A percentile compares a stretch with the other conserved stretches of the same genome.
phyloP scores from a whole-genome alignment of 768 basidiomycete species.

The Panaeolus papilionaceus region DNA sequence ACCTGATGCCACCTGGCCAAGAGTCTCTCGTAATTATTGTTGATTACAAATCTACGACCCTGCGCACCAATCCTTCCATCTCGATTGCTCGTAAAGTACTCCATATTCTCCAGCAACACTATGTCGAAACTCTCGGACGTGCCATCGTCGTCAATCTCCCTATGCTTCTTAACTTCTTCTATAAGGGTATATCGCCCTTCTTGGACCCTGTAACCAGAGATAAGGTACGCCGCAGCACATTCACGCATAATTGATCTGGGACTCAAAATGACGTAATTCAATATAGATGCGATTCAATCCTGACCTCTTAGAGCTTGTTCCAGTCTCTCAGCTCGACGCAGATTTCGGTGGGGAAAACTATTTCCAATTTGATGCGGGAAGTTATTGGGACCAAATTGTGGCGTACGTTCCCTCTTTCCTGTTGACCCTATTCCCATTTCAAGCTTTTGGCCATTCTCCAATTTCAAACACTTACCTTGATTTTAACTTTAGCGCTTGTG shows the following conservation, averaged over 20 bases:
- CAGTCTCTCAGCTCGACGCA: constrained; percentile 75
- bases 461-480: background rate
- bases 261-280: background rate
- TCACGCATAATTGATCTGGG: background rate
- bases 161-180: constrained; percentile 73
- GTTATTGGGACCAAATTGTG: constrained; percentile 83
- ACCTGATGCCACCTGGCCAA: constrained; percentile 85
- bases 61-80: constrained; percentile 85
- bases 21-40: constrained; percentile 85
- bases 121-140: constrained; percentile 86
- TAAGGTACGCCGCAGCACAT: constrained; percentile 56
- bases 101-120: constrained; percentile 85
- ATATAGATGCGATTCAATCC: constrained; percentile 89
- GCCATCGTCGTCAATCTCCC: constrained; percentile 87
- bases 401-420: constrained; percentile 48
- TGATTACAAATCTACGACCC: constrained; percentile 84
- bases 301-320: constrained; percentile 76
- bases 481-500: constrained; percentile 50
- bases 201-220: constrained; percentile 88
- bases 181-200: constrained; percentile 86
- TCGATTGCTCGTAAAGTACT: constrained; percentile 80
- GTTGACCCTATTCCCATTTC: background rate
- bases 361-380: constrained; percentile 74
- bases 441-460: background rate
- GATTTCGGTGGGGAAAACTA: constrained; percentile 83